Percentiles rank a stretch among this genome's conserved stretches.
Conservation (phyloP, 2,329 filamentous ascomycete species). For the Scedosporium apiospermum region DNA sequence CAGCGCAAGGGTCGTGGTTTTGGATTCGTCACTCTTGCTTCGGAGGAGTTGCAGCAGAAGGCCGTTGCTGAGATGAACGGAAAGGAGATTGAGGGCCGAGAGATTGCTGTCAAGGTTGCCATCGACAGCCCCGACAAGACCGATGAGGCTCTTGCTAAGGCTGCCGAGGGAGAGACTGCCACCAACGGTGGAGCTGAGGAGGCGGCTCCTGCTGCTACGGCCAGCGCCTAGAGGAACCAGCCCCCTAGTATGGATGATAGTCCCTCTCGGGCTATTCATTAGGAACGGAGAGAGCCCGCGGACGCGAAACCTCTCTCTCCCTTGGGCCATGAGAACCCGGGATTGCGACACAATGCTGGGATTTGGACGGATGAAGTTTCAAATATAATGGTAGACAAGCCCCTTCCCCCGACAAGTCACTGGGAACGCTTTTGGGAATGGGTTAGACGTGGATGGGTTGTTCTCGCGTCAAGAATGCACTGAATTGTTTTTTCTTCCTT, state of each 20-base stretch:
- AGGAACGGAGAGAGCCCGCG: neutral
- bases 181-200: constrained; percentile 31
- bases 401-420: neutral
- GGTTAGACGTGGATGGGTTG: constrained; percentile 2
- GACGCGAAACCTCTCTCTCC: neutral
- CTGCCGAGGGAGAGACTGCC: constrained; percentile 21
- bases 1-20: constrained; percentile 98
- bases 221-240: constrained; percentile 17
- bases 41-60: constrained; percentile 95
- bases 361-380: constrained; percentile 1
- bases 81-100: constrained; percentile 96
- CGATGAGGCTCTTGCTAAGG: constrained; percentile 51
- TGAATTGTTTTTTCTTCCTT: neutral
- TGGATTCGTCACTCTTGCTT: constrained; percentile 92
- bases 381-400: neutral
- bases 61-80: constrained; percentile 97
- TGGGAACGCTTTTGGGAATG: constrained; percentile 2
- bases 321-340: neutral
- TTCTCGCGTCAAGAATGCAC: constrained; percentile 1
- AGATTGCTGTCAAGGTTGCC: constrained; percentile 99
- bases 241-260: neutral
- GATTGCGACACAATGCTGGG: constrained; percentile 2
- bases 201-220: constrained; percentile 16
- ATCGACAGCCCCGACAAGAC: constrained; percentile 98
- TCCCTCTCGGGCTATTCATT: neutral